Conservation (phyloP, 2,329 filamentous ascomycete genomes). For the Neofusicoccum laricinum region DNA sequence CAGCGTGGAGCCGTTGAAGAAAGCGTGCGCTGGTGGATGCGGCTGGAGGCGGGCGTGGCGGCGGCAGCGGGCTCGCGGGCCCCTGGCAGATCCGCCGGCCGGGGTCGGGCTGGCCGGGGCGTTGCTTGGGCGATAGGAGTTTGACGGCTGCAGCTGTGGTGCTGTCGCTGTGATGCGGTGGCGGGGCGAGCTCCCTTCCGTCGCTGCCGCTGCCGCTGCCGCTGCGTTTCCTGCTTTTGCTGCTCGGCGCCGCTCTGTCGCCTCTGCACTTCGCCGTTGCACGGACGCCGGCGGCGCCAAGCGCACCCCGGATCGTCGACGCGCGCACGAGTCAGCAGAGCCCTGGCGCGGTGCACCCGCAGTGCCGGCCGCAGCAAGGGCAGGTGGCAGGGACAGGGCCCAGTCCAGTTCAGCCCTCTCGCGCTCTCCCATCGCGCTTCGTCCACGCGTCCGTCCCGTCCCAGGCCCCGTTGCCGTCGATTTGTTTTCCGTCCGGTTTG, state of each 20-base stretch:
- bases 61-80: neutral
- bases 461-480: neutral
- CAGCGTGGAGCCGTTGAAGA: neutral
- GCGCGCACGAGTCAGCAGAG: neutral
- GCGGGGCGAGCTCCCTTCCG: too few species aligned
- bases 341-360: neutral
- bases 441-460: neutral
- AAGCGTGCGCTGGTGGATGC: neutral
- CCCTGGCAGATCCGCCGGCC: neutral
- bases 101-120: neutral
- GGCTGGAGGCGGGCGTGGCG: neutral
- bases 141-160: neutral
- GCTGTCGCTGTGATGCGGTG: neutral
- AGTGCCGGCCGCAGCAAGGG: neutral
- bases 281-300: neutral
- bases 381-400: neutral
- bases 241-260: neutral
- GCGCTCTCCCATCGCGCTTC: too few species aligned
- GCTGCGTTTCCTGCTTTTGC: neutral
- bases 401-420: neutral
- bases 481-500: neutral
- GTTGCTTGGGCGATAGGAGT: neutral
- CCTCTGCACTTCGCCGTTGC: neutral
- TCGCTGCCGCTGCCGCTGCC: neutral
- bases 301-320: constrained; percentile 3